These are phyloP conservation scores for Xanthoconium separans DNA, from an alignment of 1,284 basidiomycete genomes.

Conservation along the genomic window DNA sequence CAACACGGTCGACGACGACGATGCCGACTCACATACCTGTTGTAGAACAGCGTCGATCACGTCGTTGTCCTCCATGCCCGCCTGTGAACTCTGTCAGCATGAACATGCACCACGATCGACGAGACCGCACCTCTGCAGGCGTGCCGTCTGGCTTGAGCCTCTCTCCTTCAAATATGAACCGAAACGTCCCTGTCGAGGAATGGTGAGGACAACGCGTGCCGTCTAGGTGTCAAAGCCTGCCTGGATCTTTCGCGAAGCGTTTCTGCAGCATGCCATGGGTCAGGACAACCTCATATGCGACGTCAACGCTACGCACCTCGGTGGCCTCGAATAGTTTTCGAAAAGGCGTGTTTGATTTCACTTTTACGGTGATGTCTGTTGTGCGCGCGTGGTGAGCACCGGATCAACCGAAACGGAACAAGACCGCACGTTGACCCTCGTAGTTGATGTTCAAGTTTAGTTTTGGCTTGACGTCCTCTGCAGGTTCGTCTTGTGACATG, in stretches of 20 bases:
- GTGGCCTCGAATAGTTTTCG: slow-evolving; percentile 64
- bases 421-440: slow-evolving; percentile 45
- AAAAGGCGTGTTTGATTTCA: slow-evolving; percentile 61
- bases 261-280: slow-evolving; percentile 39
- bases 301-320: slow-evolving; percentile 45
- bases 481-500: slow-evolving; percentile 53
- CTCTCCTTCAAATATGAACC: slow-evolving; percentile 53
- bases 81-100: slow-evolving; percentile 12
- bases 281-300: neutral
- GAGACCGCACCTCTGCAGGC: slow-evolving; percentile 46
- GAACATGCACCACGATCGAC: neutral
- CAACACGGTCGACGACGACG: neutral
- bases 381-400: neutral
- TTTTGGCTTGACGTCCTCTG: slow-evolving; percentile 67
- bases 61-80: slow-evolving; percentile 30
- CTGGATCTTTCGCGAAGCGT: slow-evolving; percentile 57
- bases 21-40: slow-evolving; percentile 21
- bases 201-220: neutral
- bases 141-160: slow-evolving; percentile 50
- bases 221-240: slow-evolving; percentile 30
- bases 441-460: slow-evolving; percentile 54
- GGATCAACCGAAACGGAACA: neutral
- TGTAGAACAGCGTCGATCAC: slow-evolving; percentile 29
- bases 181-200: slow-evolving; percentile 47
- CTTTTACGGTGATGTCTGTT: slow-evolving; percentile 62